Base-by-base conservation (phyloP, 208 protist genomes). In the Naegleria fowleri region DNA sequence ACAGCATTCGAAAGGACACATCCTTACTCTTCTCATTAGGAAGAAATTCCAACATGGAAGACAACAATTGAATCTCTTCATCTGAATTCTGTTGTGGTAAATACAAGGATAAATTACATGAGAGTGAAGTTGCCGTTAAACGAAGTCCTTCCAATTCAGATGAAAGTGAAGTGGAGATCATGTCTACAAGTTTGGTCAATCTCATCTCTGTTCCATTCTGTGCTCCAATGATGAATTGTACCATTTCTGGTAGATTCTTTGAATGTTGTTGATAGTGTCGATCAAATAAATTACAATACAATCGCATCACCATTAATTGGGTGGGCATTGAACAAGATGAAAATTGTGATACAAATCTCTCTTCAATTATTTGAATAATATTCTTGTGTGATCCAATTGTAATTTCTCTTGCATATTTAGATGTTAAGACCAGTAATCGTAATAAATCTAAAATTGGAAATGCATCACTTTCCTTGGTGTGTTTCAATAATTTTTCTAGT, bases 241-340 rank as follows among this genome's bases (percentile, higher is more conserved):
- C 22, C 6, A 39, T 51, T 0, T 43, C 5, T 86, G 36, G n/a
- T n/a, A n/a, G 40, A n/a, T 6, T 29, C 5, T 9, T 33, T 38
- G 22, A 33, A 33, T 86, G 9, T 3, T 0, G 0, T n/a, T 13
- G 38, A 39, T 36, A 39, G 41, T 88, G 38, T 13, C 33, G 15
- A 29, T 51, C 67, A 58, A 88, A 58, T 22, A 89, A n/a, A 29
- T 89, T 89, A 67, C 43, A 52, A 52, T n/a, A 67, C 19, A 67
- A 33, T 89, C 86, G 33, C 5, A 89, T 11, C 40, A 67, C 15
- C 86, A 89, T 89, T 29, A 89, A 89, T 67, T 89, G 86, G 5
- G 43, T 67, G 19, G 86, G 6, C n/a, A 41, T 39, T 15, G 29
- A n/a, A 0, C 22, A 25, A 22, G 39, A 25, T 29, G 86, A 29